phyloP scores from a whole-genome alignment of 1,284 basidiomycete genomes.

The Takashimella tepidaria region DNA sequence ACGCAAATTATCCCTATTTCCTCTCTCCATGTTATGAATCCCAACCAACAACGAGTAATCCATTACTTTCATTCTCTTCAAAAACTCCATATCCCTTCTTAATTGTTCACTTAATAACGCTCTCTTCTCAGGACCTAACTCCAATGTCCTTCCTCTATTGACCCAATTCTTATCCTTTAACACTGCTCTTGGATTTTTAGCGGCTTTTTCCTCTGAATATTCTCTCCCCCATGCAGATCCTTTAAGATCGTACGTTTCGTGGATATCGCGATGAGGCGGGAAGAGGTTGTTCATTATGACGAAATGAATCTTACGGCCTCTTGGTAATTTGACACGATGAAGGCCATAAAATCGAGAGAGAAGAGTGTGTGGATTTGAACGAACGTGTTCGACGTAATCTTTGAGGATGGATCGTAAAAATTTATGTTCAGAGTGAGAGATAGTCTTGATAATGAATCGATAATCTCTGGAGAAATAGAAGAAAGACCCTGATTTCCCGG shows the following conservation, averaged over 20 bases:
- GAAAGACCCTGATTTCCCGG: constrained; percentile 96
- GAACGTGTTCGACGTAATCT: constrained; percentile 81
- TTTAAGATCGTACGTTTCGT: constrained; percentile 97
- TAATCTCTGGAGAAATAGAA: constrained; percentile 99
- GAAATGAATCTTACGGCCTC: constrained; percentile 93
- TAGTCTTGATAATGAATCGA: constrained; percentile 99
- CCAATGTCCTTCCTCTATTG: constrained; percentile 66
- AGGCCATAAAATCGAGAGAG: constrained; percentile 92
- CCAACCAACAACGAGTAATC: constrained; percentile 94
- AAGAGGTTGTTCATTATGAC: constrained; percentile 99
- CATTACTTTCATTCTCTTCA: constrained; percentile 84
- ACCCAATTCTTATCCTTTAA: constrained; percentile 98
- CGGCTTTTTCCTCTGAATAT: constrained; percentile 79
- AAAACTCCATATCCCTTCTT: constrained; percentile 74
- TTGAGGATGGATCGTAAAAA: constrained; percentile 81
- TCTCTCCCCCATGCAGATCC: constrained; percentile 85
- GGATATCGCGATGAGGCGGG: constrained; percentile 92
- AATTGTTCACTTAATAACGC: constrained; percentile 86
- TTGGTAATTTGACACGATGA: constrained; percentile 92
- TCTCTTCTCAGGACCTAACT: constrained; percentile 90
- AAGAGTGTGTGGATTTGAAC: constrained; percentile 87
- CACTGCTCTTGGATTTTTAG: constrained; percentile 75
- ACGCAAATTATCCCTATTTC: constrained; percentile 85
- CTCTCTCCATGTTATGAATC: constrained; percentile 84
- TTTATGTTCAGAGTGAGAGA: constrained; percentile 89